phyloP scores from a whole-genome alignment of 108 stramenopile genomes.

The Skeletonema grethae region DNA sequence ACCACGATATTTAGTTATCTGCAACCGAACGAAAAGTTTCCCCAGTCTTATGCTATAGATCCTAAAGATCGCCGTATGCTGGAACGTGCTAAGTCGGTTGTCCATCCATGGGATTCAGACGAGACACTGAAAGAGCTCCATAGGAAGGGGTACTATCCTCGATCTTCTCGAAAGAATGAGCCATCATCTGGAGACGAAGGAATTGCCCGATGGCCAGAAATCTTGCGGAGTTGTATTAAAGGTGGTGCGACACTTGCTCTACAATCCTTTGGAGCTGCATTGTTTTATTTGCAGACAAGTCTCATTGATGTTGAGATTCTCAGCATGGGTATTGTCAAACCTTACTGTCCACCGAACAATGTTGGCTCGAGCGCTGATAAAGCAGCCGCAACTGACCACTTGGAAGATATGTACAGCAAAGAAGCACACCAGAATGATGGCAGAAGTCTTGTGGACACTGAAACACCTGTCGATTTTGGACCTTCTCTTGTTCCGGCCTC shows the following conservation, averaged over 20 bases:
- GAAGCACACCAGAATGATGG: slow-evolving; percentile 33
- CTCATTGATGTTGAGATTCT: slow-evolving; percentile 93
- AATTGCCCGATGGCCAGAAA: slow-evolving; percentile 79
- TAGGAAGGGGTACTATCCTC: slow-evolving; percentile 79
- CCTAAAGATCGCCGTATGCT: slow-evolving; percentile 53
- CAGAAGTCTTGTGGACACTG: slow-evolving; percentile 27
- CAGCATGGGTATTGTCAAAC: slow-evolving; percentile 88
- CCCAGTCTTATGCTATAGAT: slow-evolving; percentile 75
- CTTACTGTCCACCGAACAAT: slow-evolving; percentile 73
- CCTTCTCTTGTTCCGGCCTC: slow-evolving; percentile 2
- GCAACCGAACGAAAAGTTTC: slow-evolving; percentile 54
- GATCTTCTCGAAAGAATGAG: slow-evolving; percentile 45
- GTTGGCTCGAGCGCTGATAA: neutral
- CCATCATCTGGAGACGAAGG: slow-evolving; percentile 19
- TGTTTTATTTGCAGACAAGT: slow-evolving; percentile 90
- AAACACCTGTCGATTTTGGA: slow-evolving; percentile 6
- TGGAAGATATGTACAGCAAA: slow-evolving; percentile 32
- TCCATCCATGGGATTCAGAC: slow-evolving; percentile 86
- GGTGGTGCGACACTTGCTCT: slow-evolving; percentile 82
- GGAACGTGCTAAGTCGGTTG: slow-evolving; percentile 42
- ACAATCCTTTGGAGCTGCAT: slow-evolving; percentile 84
- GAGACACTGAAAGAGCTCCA: slow-evolving; percentile 83
- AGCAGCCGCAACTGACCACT: neutral
- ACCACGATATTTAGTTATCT: slow-evolving; percentile 55
- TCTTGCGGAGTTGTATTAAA: slow-evolving; percentile 78